Evolutionary conservation across 202 grass and related monocot genomes (phyloP), one percentile per base, ranked within the genome.

Genomic region (Digitaria exilis): DNA sequence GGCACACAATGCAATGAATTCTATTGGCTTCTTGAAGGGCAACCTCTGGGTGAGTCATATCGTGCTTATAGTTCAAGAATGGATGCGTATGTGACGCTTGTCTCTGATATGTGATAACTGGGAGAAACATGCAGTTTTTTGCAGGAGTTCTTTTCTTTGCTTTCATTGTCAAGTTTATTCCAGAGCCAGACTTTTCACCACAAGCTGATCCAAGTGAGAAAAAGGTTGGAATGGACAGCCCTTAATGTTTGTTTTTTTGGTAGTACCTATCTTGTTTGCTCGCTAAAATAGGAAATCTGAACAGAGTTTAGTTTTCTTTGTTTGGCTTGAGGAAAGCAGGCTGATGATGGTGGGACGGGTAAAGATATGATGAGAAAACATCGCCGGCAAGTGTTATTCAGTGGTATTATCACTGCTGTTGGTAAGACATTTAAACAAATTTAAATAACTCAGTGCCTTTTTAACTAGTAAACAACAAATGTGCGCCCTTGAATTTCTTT

Each of bases 281-380:
- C 10, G 57, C 54, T 60, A 57, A 76, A 32, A 88, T 48, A 62
- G 15, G 42, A 85, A 46, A 55, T 19, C 75, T 80, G 78, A 83
- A 30, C 14, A 69, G 21, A 86, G 84, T 76, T 89, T 94, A 76
- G 37, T 77, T 79, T 2, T 88, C 71, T 69, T 34, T 90, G 28
- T 85, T 85, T 90, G 67, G 52, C 46, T 92, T 85, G 85, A 87
- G 85, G 67, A 84, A 67, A 81, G 21, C 82, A 96, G 89, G 65
- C 79, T 82, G 89, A 92, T 68, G 83, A 90, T 86, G 89, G 90
- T 85, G 96, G 87, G 14, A 84, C 93, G 7, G 91, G 91, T 58
- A 95, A 98, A 91, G 93, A 94, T 88, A 90, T 89, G 87, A 88
- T 94, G 81, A 94, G 86, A 85, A 98, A 96, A 75, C 90, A 98